Conservation (phyloP, 495 filamentous ascomycete species). For the Penicillium ochrochloron region DNA sequence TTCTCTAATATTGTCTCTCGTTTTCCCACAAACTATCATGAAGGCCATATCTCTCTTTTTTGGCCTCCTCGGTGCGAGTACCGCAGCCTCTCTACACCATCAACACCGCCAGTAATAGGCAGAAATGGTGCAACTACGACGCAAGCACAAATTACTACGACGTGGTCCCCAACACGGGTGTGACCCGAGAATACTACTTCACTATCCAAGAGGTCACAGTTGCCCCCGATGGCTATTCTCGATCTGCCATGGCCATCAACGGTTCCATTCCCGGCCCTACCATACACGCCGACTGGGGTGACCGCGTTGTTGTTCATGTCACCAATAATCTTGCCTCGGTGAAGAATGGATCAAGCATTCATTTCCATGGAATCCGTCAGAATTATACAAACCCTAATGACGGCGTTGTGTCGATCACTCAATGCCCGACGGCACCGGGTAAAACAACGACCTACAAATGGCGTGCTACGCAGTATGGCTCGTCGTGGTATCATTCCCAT, state of each 20-base stretch:
- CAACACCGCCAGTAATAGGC: conserved; percentile 43
- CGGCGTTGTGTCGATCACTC: conserved; percentile 49
- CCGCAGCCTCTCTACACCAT: conserved; percentile 6
- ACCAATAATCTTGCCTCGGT: conserved; percentile 48
- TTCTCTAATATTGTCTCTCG: background rate
- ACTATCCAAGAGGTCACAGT: conserved; percentile 52
- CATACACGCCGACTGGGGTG: conserved; percentile 52
- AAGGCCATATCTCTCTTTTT: background rate
- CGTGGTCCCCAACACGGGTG: conserved; percentile 47
- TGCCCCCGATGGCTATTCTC: conserved; percentile 72
- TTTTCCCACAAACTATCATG: conserved; percentile 1
- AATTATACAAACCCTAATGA: conserved; percentile 43
- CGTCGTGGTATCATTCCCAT: conserved; percentile 68
- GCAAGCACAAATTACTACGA: conserved; percentile 60
- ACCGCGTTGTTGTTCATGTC: conserved; percentile 58
- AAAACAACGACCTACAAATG: conserved; percentile 54
- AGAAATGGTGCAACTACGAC: conserved; percentile 50
- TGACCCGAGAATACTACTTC: conserved; percentile 40
- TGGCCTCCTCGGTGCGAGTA: background rate
- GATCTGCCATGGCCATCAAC: conserved; percentile 52
- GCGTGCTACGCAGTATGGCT: conserved; percentile 63
- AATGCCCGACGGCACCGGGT: conserved; percentile 38
- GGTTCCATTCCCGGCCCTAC: conserved; percentile 57
- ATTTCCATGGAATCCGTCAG: conserved; percentile 54
- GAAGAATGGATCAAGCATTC: conserved; percentile 61